Evolutionary conservation across 345 rosid genomes (phyloP).

Genomic region (Passiflora organensis): DNA sequence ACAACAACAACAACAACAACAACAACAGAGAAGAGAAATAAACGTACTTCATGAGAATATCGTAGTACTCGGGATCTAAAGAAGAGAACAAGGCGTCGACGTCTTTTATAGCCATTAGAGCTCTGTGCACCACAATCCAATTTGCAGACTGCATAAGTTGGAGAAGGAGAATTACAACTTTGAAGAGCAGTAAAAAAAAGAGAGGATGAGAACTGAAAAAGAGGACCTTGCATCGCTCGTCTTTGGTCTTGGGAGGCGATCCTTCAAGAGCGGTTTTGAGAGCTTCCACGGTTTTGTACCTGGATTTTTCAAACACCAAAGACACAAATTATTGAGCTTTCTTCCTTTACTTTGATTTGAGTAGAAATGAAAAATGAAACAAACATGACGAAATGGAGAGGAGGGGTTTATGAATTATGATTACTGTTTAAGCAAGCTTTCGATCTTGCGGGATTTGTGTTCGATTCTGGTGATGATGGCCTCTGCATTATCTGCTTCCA

Average conservation of each 20-base stretch:
- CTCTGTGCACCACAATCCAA: slow-evolving; percentile 89
- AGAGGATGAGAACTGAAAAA: background rate
- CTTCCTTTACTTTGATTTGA: too few species aligned
- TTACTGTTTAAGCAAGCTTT: slow-evolving; percentile 80
- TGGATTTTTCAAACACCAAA: background rate
- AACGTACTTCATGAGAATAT: slow-evolving; percentile 85
- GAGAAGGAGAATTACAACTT: background rate
- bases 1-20: background rate
- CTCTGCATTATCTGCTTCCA: slow-evolving; percentile 87
- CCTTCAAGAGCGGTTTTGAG: slow-evolving; percentile 92
- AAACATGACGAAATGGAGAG: too few species aligned
- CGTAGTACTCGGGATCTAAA: slow-evolving; percentile 89
- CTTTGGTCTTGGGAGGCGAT: slow-evolving; percentile 71
- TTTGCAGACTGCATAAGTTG: slow-evolving; percentile 67
- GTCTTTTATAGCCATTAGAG: slow-evolving; percentile 87
- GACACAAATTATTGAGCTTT: background rate
- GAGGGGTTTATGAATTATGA: background rate
- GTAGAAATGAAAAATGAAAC: too few species aligned
- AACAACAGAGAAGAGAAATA: background rate
- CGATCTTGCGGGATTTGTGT: slow-evolving; percentile 84
- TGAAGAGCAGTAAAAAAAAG: background rate
- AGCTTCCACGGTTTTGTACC: slow-evolving; percentile 67
- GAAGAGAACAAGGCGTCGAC: slow-evolving; percentile 71
- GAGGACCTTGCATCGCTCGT: slow-evolving; percentile 88
- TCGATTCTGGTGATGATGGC: slow-evolving; percentile 87